Base-by-base conservation (phyloP, 139 green algal species). In the Picochlorum sp. region DNA sequence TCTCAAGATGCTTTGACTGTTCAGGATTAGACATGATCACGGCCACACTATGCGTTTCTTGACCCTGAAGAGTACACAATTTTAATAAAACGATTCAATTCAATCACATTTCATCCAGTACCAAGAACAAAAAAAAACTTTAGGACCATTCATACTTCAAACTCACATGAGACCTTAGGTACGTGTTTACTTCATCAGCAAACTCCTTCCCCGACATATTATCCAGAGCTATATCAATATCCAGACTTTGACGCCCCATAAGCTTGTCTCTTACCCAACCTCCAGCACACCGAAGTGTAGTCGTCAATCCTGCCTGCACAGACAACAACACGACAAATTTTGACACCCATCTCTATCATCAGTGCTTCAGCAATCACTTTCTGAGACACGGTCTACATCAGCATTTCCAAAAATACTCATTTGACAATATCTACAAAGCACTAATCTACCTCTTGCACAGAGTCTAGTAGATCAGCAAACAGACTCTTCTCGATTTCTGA, bases 1-100 rank as follows among this genome's bases (percentile, higher is more conserved):
- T 99, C 69, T 98, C 93, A 61, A 99, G 70, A 68, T 99, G 92
- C 81, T 99, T 99, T 18, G 81, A 94, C 72, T 98, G 93, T 16
- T 98, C 89, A 1, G 92, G 92, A 58, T 98, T 98, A 65, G 65
- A 80, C 47, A 87, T 73, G 29, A 98, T 94, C n/a, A 97, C 87
- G 2, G 80, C 89, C 13, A 89, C 61, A n/a, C 65, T 57, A 43
- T 65, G 59, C 16, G 50, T 65, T 49, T 84, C 67, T 56, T 81
- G 52, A 25, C 79, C 77, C 39, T 47, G 0, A 16, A 47, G 5
- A 5, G 9, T 24, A 58, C 24, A 1, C 28, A 64, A 39, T 3
- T 61, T 65, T 43, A 55, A 20, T 16, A 50, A 6, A 18, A 28
- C 22, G 7, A 41, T 0, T 29, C 10, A 20, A 18, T 32, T 39